A percentile compares a stretch with the other conserved stretches of the same genome.
phyloP scores from a whole-genome alignment of 1,284 basidiomycete species.

The Trametes versicolor region DNA sequence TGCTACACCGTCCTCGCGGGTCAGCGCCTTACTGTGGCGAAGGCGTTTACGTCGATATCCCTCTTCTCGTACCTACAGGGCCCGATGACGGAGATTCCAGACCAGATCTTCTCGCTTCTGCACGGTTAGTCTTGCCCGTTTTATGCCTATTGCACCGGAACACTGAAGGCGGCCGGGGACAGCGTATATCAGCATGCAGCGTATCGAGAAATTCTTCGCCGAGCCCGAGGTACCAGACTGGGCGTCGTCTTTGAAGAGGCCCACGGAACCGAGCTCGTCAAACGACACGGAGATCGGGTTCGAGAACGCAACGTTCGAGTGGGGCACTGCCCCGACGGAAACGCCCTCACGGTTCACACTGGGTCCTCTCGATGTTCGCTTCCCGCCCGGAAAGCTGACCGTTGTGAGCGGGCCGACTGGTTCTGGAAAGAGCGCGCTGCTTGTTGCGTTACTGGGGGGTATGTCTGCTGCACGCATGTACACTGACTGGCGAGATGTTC shows the following conservation, averaged over 20 bases:
- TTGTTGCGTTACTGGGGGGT: constrained; percentile 76
- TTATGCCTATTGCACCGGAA: background rate
- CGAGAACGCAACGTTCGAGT: constrained; percentile 62
- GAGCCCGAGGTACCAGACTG: constrained; percentile 74
- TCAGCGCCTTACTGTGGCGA: constrained; percentile 68
- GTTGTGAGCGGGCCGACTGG: constrained; percentile 82
- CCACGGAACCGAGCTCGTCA: constrained; percentile 24
- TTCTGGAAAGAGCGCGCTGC: constrained; percentile 80
- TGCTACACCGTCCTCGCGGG: constrained; percentile 72
- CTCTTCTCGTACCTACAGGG: constrained; percentile 71
- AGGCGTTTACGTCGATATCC: constrained; percentile 74
- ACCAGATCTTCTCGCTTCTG: constrained; percentile 69
- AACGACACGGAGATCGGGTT: constrained; percentile 57
- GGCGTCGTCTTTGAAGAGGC: constrained; percentile 63
- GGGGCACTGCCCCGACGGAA: constrained; percentile 54
- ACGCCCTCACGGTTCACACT: constrained; percentile 55
- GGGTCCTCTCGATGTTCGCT: constrained; percentile 66
- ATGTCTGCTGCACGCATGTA: constrained; percentile 28
- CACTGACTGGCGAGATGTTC: background rate
- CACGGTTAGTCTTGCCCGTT: constrained; percentile 53
- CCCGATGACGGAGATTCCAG: constrained; percentile 71
- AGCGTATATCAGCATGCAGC: constrained; percentile 78
- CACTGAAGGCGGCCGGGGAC: constrained; percentile 19
- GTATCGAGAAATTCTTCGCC: constrained; percentile 68
- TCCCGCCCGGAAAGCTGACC: constrained; percentile 68